Evolutionary conservation across 331 rosid genomes (phyloP).

Genomic region (Rhamnella rubrinervis): DNA sequence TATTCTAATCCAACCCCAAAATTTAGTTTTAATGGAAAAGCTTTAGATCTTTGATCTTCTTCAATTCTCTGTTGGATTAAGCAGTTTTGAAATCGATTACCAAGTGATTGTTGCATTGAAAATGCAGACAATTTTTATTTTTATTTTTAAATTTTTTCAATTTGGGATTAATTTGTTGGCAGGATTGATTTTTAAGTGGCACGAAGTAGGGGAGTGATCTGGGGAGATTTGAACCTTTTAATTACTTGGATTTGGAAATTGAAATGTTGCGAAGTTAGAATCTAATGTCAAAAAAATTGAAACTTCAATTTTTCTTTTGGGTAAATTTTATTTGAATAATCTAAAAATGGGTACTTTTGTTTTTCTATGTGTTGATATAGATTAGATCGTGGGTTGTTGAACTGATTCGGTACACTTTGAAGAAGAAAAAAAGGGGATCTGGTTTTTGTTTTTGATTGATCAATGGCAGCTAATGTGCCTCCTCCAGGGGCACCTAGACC

Average conservation of each 20-base stretch:
- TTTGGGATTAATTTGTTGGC: neutral
- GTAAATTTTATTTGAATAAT: no score
- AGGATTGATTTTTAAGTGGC: neutral
- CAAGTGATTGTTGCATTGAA: neutral
- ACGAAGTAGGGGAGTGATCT: constrained; percentile 18
- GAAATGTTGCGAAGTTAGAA: neutral
- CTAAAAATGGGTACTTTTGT: neutral
- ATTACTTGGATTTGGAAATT: constrained; percentile 1
- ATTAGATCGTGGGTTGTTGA: constrained; percentile 34
- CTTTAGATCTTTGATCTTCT: constrained; percentile 11
- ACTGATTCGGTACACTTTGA: neutral
- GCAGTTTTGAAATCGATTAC: neutral
- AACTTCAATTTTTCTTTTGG: no score
- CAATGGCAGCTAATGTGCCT: constrained; percentile 90
- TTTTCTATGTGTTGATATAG: constrained; percentile 8
- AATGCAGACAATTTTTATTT: neutral
- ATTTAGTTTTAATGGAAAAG: neutral
- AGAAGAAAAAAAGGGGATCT: constrained; percentile 22
- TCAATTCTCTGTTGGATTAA: neutral
- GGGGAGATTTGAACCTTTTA: neutral
- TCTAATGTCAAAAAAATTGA: neutral
- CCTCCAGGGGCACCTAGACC: constrained; percentile 96
- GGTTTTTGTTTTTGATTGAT: constrained; percentile 39
- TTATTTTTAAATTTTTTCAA: no score
- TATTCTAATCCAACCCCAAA: neutral